Base-by-base conservation (phyloP, 169 alveolate genomes). In the Theileria orientalis region DNA sequence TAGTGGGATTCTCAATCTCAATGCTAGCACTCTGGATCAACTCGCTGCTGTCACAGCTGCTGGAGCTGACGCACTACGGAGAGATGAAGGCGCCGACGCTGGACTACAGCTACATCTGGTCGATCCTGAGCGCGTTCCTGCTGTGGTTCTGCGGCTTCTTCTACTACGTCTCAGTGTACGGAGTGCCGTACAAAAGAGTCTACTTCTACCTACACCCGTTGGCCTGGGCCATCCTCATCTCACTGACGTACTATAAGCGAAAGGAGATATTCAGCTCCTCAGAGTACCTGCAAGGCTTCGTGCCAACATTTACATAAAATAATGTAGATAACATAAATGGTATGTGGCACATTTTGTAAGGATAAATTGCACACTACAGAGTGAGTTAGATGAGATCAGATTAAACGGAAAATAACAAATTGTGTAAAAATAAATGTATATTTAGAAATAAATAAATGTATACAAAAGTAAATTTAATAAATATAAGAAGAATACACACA, bases 81-180 rank as follows among this genome's bases (percentile, higher is more conserved):
- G 59, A 74, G 52, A 74, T 73, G 78, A 60, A 57, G 29, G 61
- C 76, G 23, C 64, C 89, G 11, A 82, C 85, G 11, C 60, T 82
- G 41, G 61, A 72, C 29, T 68, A 60, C 32, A 82, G 68, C 61
- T 82, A 83, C 84, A 23, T 82, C 25, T 82, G 89, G 89, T 74
- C 89, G 29, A n/a, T 82, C 27, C 27, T 82, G 47, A 82, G 85
- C 35, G 46, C 57, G 57, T 32, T 74, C 44, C 56, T 30, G 30
- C 64, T 82, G 21, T 82, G 89, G 89, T 51, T 82, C 13, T 82
- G 85, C 71, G 84, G 89, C 9, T 54, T 73, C 42, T 46, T 82
- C 19, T 82, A 70, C 25, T 82, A 82, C 46, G 57, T 68, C 7
- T 82, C 89, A 0, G 89, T 82, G 14, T 82, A 82, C 70, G 89